Conservation (phyloP, 257 asterid species). For the Primulina tabacum region DNA sequence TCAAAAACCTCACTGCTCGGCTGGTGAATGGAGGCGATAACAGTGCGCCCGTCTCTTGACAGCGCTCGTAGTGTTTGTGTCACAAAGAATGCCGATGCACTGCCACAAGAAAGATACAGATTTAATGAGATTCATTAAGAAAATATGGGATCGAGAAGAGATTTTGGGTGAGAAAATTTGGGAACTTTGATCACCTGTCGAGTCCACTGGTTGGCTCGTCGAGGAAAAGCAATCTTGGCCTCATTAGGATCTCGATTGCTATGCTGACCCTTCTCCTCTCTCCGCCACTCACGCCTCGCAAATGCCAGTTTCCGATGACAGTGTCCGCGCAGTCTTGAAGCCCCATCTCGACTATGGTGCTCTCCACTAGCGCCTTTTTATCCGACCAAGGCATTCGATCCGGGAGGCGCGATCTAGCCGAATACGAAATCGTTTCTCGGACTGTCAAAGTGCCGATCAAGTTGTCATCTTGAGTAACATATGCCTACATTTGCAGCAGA, state of each 20-base stretch:
- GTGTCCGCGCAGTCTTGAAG: slow-evolving; percentile 97
- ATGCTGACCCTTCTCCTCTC: slow-evolving; percentile 93
- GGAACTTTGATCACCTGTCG: slow-evolving; percentile 52
- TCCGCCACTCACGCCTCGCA: slow-evolving; percentile 94
- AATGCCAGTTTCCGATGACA: slow-evolving; percentile 93
- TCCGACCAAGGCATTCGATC: slow-evolving; percentile 80
- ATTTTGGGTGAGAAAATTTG: too few relatives aligned
- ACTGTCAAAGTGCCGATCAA: slow-evolving; percentile 92
- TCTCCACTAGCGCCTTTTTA: slow-evolving; percentile 70
- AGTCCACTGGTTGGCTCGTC: slow-evolving; percentile 99
- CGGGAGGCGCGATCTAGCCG: slow-evolving; percentile 81
- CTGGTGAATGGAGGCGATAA: slow-evolving; percentile 94
- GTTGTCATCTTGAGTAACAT: slow-evolving; percentile 95
- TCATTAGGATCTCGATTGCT: slow-evolving; percentile 83
- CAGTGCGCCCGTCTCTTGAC: slow-evolving; percentile 92
- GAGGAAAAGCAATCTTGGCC: slow-evolving; percentile 89
- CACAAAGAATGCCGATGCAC: slow-evolving; percentile 98
- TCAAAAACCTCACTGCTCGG: slow-evolving; percentile 98
- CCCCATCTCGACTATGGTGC: slow-evolving; percentile 93
- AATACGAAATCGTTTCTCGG: slow-evolving; percentile 78
- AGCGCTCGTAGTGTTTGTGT: slow-evolving; percentile 81
- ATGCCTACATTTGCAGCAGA: slow-evolving; percentile 47
- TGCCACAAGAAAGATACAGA: slow-evolving; percentile 22
- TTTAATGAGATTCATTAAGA: not conserved
- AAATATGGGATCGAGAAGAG: not conserved